phyloP scores from a whole-genome alignment of 1,139 yeast species.

The Sugiyamaella xylanicola region DNA sequence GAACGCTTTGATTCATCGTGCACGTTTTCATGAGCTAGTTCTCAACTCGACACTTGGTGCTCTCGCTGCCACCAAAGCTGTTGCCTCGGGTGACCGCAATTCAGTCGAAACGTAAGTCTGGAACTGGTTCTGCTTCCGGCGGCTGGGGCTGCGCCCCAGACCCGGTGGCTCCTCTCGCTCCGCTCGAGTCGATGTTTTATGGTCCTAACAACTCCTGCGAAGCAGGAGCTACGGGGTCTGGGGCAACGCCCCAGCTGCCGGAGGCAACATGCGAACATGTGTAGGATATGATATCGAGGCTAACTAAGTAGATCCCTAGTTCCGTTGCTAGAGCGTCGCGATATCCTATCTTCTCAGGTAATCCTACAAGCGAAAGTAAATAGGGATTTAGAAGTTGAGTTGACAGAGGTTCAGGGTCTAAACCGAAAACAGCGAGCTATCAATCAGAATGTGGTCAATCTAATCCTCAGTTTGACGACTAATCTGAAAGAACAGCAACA shows the following conservation, averaged over 20 bases:
- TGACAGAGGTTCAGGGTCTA: constrained; percentile 2
- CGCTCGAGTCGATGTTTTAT: too few relatives aligned
- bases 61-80: constrained; percentile 5
- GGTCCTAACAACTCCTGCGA: too few relatives aligned
- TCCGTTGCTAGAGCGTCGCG: constrained; percentile 24
- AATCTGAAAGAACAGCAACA: constrained; percentile 13
- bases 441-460: constrained; percentile 14
- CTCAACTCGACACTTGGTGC: constrained; percentile 16
- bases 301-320: constrained; percentile 14
- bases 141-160: too few relatives aligned
- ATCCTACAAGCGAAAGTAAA: constrained; percentile 4
- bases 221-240: too few relatives aligned
- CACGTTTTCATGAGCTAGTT: constrained; percentile 16
- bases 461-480: background rate
- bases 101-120: constrained; percentile 15
- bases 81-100: constrained; percentile 12
- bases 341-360: constrained; percentile 21
- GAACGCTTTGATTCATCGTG: constrained; percentile 12
- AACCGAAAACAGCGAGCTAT: constrained; percentile 10
- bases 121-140: too few relatives aligned
- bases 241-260: too few relatives aligned
- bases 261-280: too few relatives aligned
- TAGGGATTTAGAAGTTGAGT: constrained; percentile 5
- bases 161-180: too few relatives aligned
- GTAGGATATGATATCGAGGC: background rate